phyloP scores from a whole-genome alignment of 352 stramenopile genomes.

The Phytopythium sindhum region DNA sequence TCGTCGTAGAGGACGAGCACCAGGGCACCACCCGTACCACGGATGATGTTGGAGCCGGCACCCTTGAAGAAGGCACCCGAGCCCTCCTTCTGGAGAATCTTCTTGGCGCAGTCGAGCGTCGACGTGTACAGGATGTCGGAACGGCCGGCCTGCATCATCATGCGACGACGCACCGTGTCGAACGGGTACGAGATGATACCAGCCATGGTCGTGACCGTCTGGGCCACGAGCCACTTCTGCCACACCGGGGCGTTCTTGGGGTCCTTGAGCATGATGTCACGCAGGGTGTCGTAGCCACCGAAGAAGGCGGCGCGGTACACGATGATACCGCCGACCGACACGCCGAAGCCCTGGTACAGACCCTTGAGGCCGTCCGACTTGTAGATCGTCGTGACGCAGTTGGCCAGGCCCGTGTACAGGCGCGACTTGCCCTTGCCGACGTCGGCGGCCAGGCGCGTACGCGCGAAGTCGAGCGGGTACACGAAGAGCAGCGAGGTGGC shows the following conservation, averaged over 20 bases:
- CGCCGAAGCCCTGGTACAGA: constrained; percentile 99
- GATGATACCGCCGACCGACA: constrained; percentile 98
- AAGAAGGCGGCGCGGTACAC: constrained; percentile 99
- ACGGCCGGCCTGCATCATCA: constrained; percentile 98
- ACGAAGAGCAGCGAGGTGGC: constrained; percentile 96
- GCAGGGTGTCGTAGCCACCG: constrained; percentile 97
- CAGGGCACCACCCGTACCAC: constrained; percentile 97
- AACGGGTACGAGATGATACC: constrained; percentile 97
- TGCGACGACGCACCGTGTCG: constrained; percentile 93
- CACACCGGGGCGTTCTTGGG: constrained; percentile 84
- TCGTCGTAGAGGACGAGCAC: constrained; percentile 99
- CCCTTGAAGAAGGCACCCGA: constrained; percentile 97
- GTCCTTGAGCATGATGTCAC: constrained; percentile 83
- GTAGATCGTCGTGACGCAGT: constrained; percentile 97
- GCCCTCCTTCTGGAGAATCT: constrained; percentile 97
- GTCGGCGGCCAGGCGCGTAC: constrained; percentile 98
- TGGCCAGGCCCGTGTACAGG: constrained; percentile 96
- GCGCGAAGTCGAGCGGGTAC: constrained; percentile 98
- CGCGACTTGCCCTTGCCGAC: constrained; percentile 95
- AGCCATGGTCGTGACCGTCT: constrained; percentile 88
- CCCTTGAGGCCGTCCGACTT: constrained; percentile 86
- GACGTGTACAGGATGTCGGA: constrained; percentile 97
- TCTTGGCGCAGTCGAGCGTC: constrained; percentile 95
- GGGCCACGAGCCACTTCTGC: constrained; percentile 90
- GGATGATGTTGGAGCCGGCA: constrained; percentile 97